A percentile compares a stretch with the other conserved stretches of the same genome.
Evolutionary conservation across 768 basidiomycete genomes (phyloP).

Genomic region (Fomitopsis serialis): DNA sequence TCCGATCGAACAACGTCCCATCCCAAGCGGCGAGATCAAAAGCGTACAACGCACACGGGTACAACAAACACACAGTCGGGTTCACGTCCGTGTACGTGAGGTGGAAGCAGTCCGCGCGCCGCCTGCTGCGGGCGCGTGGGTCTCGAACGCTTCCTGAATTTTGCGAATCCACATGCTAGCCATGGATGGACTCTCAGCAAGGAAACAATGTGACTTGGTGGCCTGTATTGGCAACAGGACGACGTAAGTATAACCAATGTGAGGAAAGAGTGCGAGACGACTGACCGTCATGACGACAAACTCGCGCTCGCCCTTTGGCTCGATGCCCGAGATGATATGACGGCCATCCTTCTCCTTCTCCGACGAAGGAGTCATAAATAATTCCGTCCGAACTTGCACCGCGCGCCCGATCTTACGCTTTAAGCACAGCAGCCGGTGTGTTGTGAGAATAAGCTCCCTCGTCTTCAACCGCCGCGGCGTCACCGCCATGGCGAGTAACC

Average conservation of each 20-base stretch:
- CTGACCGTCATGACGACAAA: constrained; percentile 60
- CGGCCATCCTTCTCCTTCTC: constrained; percentile 41
- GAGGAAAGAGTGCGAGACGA: constrained; percentile 6
- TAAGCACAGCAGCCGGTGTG: constrained; percentile 49
- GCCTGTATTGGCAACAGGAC: constrained; percentile 27
- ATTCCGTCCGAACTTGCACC: constrained; percentile 45
- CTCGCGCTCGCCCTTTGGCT: constrained; percentile 49
- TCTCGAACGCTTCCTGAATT: constrained; percentile 23
- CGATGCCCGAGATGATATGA: constrained; percentile 40
- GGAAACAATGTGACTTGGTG: constrained; percentile 33
- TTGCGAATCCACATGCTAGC: constrained; percentile 27
- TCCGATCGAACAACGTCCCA: constrained; percentile 5
- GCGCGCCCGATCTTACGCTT: constrained; percentile 38
- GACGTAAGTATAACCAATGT: background rate
- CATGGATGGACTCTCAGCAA: constrained; percentile 20
- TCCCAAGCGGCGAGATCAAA: background rate
- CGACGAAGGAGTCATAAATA: constrained; percentile 30
- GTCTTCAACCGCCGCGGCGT: constrained; percentile 44
- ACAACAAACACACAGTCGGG: background rate
- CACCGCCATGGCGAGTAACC: constrained; percentile 46
- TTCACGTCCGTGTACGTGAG: constrained; percentile 6
- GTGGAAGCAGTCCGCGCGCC: background rate
- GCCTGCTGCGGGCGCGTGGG: constrained; percentile 5
- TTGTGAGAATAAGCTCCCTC: constrained; percentile 53
- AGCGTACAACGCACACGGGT: background rate